These are phyloP conservation scores for Cenchrus fungigraminus DNA, from an alignment of 176 grass and related monocot species.

Conservation along the genomic window DNA sequence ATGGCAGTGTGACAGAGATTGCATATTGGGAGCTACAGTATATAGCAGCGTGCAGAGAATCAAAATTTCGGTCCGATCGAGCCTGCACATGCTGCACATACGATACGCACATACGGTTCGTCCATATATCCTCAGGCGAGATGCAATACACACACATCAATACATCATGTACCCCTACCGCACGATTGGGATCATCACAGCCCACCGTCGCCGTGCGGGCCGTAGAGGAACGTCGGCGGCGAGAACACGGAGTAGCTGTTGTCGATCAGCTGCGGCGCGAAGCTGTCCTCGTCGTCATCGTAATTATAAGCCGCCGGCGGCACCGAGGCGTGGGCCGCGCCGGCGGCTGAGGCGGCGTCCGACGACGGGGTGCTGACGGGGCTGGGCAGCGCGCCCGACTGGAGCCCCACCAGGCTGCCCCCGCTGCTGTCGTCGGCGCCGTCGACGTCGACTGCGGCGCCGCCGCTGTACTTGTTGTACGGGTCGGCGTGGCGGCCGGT, in stretches of 20 bases:
- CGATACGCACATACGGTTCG: slow-evolving; percentile 27
- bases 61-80: background rate
- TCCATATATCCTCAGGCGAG: background rate
- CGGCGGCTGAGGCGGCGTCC: slow-evolving; percentile 23
- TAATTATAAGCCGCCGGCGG: background rate
- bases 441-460: background rate
- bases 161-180: background rate
- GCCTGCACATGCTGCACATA: slow-evolving; percentile 36
- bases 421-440: slow-evolving; percentile 7
- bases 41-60: slow-evolving; percentile 19
- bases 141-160: background rate
- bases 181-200: slow-evolving; percentile 16
- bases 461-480: slow-evolving; percentile 50
- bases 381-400: slow-evolving; percentile 17
- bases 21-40: background rate
- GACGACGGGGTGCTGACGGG: slow-evolving; percentile 42
- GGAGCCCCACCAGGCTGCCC: slow-evolving; percentile 1
- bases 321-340: background rate
- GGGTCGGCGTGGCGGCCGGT: slow-evolving; percentile 73
- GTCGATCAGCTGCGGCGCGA: slow-evolving; percentile 64
- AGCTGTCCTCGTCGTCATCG: slow-evolving; percentile 47
- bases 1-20: background rate
- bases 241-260: slow-evolving; percentile 69
- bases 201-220: slow-evolving; percentile 20
- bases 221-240: slow-evolving; percentile 66